A percentile compares a stretch with the other conserved stretches of the same genome.
Conservation (phyloP, 2,329 filamentous ascomycete species). For the Trichoderma brevicompactum region DNA sequence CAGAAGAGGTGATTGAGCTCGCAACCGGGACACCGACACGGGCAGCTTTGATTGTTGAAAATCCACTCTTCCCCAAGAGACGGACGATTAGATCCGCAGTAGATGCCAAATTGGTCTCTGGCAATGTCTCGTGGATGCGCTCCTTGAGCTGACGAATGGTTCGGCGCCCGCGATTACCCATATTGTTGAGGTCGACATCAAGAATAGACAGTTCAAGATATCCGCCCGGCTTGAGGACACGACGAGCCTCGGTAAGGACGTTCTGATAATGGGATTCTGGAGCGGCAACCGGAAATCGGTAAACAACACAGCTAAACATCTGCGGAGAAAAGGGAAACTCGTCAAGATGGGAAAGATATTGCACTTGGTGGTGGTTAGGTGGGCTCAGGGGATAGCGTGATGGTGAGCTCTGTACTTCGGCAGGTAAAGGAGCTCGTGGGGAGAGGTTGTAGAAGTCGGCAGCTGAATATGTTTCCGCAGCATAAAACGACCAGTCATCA, state of each 20-base stretch:
- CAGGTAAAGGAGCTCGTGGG: conserved; percentile 56
- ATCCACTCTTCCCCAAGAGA: conserved; percentile 70
- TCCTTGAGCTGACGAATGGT: conserved; percentile 74
- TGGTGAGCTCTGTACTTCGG: conserved; percentile 48
- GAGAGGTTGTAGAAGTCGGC: conserved; percentile 79
- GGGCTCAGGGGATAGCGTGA: conserved; percentile 60
- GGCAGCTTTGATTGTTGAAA: conserved; percentile 73
- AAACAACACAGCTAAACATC: conserved; percentile 76
- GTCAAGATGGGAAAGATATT: conserved; percentile 63
- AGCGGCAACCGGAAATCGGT: conserved; percentile 74
- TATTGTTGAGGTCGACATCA: conserved; percentile 80
- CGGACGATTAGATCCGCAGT: conserved; percentile 66
- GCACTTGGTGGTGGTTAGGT: conserved; percentile 75
- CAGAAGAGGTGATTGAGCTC: conserved; percentile 49
- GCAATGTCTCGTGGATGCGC: conserved; percentile 63
- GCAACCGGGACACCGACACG: conserved; percentile 78
- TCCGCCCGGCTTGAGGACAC: conserved; percentile 77
- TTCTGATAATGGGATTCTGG: conserved; percentile 71
- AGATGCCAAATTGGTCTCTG: conserved; percentile 63
- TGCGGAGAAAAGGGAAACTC: conserved; percentile 77
- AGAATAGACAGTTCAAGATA: conserved; percentile 79
- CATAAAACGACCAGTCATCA: conserved; percentile 86
- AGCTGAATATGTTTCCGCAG: conserved; percentile 75
- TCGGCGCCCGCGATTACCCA: conserved; percentile 72
- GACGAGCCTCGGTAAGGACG: conserved; percentile 73